Conservation (phyloP, 2,329 filamentous ascomycete species). For the Fusarium circinatum region DNA sequence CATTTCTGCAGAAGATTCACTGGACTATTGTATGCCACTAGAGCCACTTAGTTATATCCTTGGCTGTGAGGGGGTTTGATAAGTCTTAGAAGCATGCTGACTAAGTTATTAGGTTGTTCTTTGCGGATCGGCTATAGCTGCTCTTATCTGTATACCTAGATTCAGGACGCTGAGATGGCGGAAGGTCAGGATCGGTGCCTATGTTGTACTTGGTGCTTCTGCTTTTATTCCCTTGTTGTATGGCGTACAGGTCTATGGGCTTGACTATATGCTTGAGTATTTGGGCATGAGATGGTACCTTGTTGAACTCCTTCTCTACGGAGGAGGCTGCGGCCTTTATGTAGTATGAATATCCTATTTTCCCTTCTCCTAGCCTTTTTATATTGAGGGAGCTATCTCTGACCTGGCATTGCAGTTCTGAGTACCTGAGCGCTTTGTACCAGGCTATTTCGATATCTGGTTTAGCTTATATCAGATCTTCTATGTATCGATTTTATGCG, state of each 20-base stretch:
- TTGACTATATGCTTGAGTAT: background rate
- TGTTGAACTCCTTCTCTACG: background rate
- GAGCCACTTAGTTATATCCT: rapidly evolving
- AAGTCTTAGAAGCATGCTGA: background rate
- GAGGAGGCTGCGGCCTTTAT: background rate
- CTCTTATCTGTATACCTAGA: background rate
- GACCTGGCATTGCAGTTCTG: background rate
- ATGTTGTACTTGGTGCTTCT: rapidly evolving
- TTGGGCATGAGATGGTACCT: background rate
- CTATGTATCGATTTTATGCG: background rate
- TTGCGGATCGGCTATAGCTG: background rate
- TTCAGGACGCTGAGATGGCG: background rate
- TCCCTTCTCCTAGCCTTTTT: rapidly evolving
- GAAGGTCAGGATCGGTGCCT: background rate
- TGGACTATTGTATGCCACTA: background rate
- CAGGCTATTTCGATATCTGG: background rate
- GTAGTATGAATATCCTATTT: background rate
- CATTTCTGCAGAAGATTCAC: background rate
- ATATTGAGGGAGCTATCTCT: background rate
- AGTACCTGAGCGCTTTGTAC: background rate
- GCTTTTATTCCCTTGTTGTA: background rate
- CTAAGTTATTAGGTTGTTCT: background rate
- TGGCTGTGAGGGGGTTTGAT: background rate
- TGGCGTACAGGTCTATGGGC: background rate
- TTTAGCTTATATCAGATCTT: background rate